Evolutionary conservation across 345 rosid genomes (phyloP), one percentile per base, ranked within the genome.

Genomic region (Gossypium raimondii): DNA sequence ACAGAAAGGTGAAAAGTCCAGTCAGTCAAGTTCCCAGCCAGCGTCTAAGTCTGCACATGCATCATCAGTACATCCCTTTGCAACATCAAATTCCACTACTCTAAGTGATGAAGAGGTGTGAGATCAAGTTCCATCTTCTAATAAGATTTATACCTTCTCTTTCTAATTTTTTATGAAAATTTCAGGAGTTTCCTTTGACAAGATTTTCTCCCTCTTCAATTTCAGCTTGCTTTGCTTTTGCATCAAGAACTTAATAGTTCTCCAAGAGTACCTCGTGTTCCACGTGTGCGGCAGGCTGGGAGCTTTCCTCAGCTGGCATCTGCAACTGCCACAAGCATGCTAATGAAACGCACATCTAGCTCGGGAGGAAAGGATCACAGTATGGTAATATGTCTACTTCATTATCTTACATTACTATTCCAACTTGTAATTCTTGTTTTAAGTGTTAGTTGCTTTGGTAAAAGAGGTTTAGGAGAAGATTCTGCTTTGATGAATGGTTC

Each of bases 201-300:
- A 51, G 12, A 20, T 52, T 18, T 43, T 22, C 53, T 18, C 56
- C 38, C 16, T n/a, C 14, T 73, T 74, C 71, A 34, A 56, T 59
- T 59, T 24, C 87, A 96, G 99, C 97, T 96, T 72, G 99, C 99
- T 27, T 82, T 96, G 78, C 93, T 92, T 87, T 77, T 95, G 84
- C 99, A 95, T 85, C 97, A 95, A 85, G 96, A 95, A 78, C 98
- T 95, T 82, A 93, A 96, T 70, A 93, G 99, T 79, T 93, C 98
- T 81, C 98, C 97, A 61, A 88, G 99, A 78, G 99, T 96, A 61
- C 97, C 97, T 77, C 97, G 97, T 72, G 98, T 96, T 56, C 99
- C 99, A 11, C 94, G 97, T 60, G 89, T 93, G 74, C 93, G 97
- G 63, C 91, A 93, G 68, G 80, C 93, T 18, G 92, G 94, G 63